Base-by-base conservation (phyloP, 495 filamentous ascomycete genomes). In the Aspergillus baeticus region DNA sequence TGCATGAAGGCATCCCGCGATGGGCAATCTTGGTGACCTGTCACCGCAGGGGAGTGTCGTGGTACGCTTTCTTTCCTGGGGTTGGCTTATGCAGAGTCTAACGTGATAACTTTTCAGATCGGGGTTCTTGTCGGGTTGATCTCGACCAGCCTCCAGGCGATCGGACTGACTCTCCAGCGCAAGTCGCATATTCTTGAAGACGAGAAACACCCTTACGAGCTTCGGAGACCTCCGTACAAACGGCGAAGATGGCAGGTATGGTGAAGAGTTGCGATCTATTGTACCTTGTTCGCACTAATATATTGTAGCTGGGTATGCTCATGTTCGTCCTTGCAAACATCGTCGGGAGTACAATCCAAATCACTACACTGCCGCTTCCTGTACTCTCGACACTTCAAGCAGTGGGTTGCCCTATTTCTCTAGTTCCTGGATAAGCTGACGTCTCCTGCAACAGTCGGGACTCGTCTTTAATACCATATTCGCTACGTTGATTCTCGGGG, bases 141-240 rank as follows among this genome's bases (percentile, higher is more conserved):
- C 52, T 96, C 92, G 58, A 96, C 94, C 43, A 91, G 90, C 64
- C 81, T 98, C 17, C 94, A 99, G 69, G 95, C 91, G 67, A 77
- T 99, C 63, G 94, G 94, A 60, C 83, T 99, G 59, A 99, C 94
- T n/a, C 82, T 98, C 18, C 94, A 99, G 76, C 90, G 94, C 69
- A 99, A 99, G 71, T 97, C 93, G 54, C 94, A 99, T 77, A 85
- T 99, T 51, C 84, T 97, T 61, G 94, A 99, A 77, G 94, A 98
- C 74, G 91, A 93, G 74, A 96, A 96, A 73, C 81, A 81, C 35
- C 84, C 88, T 2, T 84, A 90, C 67, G 84, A 92, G 72, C 68
- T 83, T 38, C 85, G 90, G 60, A 78, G 94, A 61, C 94, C 94
- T 29, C 91, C 95, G 5, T 92, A 96, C 71, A 85, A 87, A 64